Evolutionary conservation across 176 grass and related monocot species (phyloP).

Genomic region (Oryza glaberrima): DNA sequence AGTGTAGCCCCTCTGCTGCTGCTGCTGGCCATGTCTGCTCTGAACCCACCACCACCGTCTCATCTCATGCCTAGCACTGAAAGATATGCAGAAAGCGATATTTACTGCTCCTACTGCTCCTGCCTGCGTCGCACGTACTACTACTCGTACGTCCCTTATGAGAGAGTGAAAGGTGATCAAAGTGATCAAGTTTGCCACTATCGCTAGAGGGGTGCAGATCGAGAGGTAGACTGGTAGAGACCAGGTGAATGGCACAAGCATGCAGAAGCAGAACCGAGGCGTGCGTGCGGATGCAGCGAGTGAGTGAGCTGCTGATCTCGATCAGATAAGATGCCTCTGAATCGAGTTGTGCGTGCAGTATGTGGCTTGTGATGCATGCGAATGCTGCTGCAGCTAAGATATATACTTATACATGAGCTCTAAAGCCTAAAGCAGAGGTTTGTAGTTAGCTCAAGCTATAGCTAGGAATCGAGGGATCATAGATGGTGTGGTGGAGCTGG

Average conservation of each 20-base stretch:
- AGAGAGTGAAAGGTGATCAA: not conserved
- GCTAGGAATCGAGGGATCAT: not conserved
- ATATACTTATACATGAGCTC: not conserved
- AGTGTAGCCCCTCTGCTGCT: not conserved
- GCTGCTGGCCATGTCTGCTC: not conserved
- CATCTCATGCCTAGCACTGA: conserved; percentile 49
- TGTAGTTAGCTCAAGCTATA: not conserved
- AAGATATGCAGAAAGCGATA: conserved; percentile 50
- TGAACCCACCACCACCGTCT: conserved; percentile 28
- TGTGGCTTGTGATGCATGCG: conserved; percentile 35
- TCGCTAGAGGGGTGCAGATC: not conserved
- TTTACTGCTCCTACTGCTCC: conserved; percentile 38
- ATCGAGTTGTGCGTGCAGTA: not conserved
- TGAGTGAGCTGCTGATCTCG: not conserved
- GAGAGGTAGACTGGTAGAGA: not conserved
- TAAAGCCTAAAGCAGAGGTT: conserved; percentile 1
- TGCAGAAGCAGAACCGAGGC: conserved; percentile 21
- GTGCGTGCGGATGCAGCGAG: too few species aligned
- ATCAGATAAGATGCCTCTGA: not conserved
- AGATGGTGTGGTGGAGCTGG: not conserved
- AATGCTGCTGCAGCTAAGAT: not conserved
- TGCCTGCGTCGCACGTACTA: not conserved
- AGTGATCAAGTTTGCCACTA: not conserved
- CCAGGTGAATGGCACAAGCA: conserved; percentile 30
- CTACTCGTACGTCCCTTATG: not conserved